Evolutionary conservation across 805 yeast genomes (phyloP).

Genomic region (Yarrowia sp.): DNA sequence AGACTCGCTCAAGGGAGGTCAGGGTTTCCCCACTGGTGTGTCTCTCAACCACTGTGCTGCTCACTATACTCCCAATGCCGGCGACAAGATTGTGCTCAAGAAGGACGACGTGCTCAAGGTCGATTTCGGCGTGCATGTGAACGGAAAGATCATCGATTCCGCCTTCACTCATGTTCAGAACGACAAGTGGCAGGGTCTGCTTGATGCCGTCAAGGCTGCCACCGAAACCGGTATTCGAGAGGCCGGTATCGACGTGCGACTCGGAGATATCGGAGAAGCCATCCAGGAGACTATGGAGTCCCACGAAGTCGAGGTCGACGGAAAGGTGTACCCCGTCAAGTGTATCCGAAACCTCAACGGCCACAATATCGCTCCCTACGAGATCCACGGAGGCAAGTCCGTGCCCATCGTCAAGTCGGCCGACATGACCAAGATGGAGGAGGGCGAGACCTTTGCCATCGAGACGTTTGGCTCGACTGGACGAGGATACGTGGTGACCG

Average conservation of each 20-base stretch:
- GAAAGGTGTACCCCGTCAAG: conserved; percentile 82
- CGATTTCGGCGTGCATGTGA: conserved; percentile 95
- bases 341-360: conserved; percentile 93
- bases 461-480: conserved; percentile 99
- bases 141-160: conserved; percentile 92
- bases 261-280: conserved; percentile 94
- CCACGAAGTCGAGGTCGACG: conserved; percentile 89
- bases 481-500: conserved; percentile 80
- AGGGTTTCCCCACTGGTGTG: conserved; percentile 98
- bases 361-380: conserved; percentile 84
- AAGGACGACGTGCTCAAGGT: conserved; percentile 96
- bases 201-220: conserved; percentile 88
- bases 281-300: conserved; percentile 98
- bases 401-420: conserved; percentile 96
- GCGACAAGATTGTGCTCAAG: conserved; percentile 79
- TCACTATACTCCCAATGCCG: conserved; percentile 96
- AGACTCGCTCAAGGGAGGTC: conserved; percentile 70
- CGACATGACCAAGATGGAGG: conserved; percentile 97
- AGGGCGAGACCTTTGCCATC: conserved; percentile 96
- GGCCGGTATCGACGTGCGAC: conserved; percentile 94
- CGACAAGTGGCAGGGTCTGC: conserved; percentile 76
- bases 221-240: conserved; percentile 91
- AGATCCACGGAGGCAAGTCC: conserved; percentile 92
- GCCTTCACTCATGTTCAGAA: conserved; percentile 93
- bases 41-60: conserved; percentile 95